These are phyloP conservation scores for Neurospora sp. DNA, from an alignment of 495 filamentous ascomycete genomes.

Conservation along the genomic window DNA sequence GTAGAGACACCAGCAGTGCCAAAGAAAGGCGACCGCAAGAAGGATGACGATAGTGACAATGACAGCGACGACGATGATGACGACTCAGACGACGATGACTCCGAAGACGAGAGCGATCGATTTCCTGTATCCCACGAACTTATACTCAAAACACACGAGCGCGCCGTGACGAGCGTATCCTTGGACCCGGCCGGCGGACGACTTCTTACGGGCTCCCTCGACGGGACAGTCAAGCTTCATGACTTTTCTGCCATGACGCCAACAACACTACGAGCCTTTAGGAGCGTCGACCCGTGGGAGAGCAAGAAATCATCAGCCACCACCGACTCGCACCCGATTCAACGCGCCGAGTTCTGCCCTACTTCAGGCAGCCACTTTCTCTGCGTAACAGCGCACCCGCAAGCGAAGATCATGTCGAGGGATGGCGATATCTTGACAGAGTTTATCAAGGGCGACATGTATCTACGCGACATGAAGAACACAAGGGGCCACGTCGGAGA, in stretches of 20 bases:
- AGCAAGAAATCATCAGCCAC: constrained; percentile 57
- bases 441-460: constrained; percentile 97
- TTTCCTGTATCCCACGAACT: constrained; percentile 92
- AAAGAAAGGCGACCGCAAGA: constrained; percentile 17
- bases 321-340: constrained; percentile 76
- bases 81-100: constrained; percentile 48
- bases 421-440: constrained; percentile 79
- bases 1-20: constrained; percentile 21
- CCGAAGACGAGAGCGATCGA: constrained; percentile 72
- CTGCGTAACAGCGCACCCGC: constrained; percentile 74
- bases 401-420: constrained; percentile 78
- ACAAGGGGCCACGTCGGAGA: constrained; percentile 94
- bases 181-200: constrained; percentile 79
- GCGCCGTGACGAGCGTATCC: constrained; percentile 71
- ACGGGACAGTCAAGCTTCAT: constrained; percentile 85
- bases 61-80: constrained; percentile 42
- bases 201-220: constrained; percentile 78
- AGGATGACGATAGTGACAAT: constrained; percentile 27
- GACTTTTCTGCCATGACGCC: constrained; percentile 95
- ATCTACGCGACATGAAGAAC: constrained; percentile 88
- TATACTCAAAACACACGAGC: constrained; percentile 82
- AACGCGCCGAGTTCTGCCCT: constrained; percentile 80
- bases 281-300: constrained; percentile 75
- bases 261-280: constrained; percentile 86
- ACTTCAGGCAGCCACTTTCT: constrained; percentile 71